A percentile compares a stretch with the other conserved stretches of the same genome.
phyloP scores from a whole-genome alignment of 257 asterid species.

The Linderniella brevidens region DNA sequence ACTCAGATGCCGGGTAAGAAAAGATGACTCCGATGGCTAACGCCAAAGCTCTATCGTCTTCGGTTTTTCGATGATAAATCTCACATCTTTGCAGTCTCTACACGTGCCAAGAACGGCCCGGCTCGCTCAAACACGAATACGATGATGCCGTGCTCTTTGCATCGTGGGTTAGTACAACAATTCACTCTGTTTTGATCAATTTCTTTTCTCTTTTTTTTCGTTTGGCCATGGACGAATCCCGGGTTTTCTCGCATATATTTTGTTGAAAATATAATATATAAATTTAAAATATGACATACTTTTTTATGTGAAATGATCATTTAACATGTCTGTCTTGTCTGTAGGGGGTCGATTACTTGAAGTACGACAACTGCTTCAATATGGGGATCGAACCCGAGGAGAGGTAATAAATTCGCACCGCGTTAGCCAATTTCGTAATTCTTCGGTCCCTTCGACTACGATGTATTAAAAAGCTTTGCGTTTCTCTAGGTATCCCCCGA shows the following conservation, averaged over 20 bases:
- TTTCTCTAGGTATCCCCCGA: conserved; percentile 26
- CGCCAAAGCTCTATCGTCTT: no score
- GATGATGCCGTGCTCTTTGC: conserved; percentile 51
- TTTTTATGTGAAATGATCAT: no score
- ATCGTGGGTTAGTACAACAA: conserved; percentile 38
- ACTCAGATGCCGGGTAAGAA: no score
- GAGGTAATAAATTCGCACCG: background rate
- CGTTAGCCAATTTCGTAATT: background rate
- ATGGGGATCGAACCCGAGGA: conserved; percentile 5
- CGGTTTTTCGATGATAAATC: no score
- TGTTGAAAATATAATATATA: no score
- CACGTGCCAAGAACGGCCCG: conserved; percentile 60
- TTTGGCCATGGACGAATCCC: no score
- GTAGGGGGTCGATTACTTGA: conserved; percentile 4
- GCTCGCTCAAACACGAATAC: conserved; percentile 44
- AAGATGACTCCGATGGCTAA: no score
- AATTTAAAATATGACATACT: no score
- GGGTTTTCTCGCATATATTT: no score
- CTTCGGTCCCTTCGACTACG: background rate
- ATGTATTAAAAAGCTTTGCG: background rate
- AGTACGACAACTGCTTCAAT: conserved; percentile 4
- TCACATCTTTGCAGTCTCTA: conserved; percentile 19
- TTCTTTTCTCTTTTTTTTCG: conserved; percentile 1
- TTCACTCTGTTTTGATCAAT: background rate
- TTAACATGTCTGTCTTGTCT: no score